These are phyloP conservation scores for Talaromyces trachyspermus DNA, from an alignment of 495 filamentous ascomycete species.

Conservation along the genomic window DNA sequence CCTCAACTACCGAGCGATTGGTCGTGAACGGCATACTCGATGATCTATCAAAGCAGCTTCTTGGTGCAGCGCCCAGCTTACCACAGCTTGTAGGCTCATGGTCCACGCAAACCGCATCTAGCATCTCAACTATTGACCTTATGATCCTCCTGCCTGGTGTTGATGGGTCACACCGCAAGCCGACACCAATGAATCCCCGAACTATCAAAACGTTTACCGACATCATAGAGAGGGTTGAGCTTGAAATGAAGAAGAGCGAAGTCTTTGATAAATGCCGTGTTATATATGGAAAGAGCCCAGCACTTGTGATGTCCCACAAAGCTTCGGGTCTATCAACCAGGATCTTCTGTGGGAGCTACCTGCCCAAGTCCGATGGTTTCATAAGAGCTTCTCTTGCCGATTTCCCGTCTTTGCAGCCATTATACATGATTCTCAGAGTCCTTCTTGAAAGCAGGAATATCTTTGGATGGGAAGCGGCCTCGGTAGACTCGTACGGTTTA, in stretches of 20 bases:
- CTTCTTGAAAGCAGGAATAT: constrained; percentile 43
- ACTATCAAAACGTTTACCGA: constrained; percentile 16
- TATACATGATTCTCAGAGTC: constrained; percentile 42
- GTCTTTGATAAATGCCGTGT: constrained; percentile 6
- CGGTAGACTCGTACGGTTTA: constrained; percentile 42
- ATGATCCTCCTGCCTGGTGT: constrained; percentile 22
- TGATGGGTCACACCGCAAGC: constrained; percentile 17
- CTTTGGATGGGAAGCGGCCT: constrained; percentile 32
- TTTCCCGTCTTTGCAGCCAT: constrained; percentile 38
- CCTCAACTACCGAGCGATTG: constrained; percentile 25
- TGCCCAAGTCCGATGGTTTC: constrained; percentile 27
- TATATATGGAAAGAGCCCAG: not conserved
- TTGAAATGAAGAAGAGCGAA: constrained; percentile 12
- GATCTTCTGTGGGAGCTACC: constrained; percentile 31
- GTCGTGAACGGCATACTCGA: constrained; percentile 20
- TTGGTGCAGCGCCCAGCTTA: constrained; percentile 14
- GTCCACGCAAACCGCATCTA: constrained; percentile 42
- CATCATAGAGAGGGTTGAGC: constrained; percentile 18
- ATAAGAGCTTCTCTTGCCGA: constrained; percentile 40
- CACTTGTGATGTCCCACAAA: constrained; percentile 22
- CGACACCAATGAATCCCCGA: constrained; percentile 25
- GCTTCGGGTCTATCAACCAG: constrained; percentile 42
- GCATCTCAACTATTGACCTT: constrained; percentile 47
- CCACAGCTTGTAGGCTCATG: constrained; percentile 45
- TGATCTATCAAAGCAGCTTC: constrained; percentile 19